phyloP scores from a whole-genome alignment of 1,284 basidiomycete species.

The Stygiomarasmius scandens region DNA sequence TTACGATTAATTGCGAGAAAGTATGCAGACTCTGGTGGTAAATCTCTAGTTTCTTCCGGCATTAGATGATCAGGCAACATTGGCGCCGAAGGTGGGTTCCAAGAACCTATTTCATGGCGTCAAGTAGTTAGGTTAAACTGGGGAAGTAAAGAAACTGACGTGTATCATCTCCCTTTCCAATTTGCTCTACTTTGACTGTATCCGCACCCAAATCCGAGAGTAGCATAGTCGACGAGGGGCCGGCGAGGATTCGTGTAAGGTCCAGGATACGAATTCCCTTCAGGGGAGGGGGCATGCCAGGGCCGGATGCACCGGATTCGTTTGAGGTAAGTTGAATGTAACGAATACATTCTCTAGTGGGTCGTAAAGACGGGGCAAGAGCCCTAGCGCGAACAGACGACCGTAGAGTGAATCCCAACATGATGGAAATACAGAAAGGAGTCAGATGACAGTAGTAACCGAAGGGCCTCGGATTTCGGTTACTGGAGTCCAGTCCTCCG shows the following conservation, averaged over 20 bases:
- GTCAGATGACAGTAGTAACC: background rate
- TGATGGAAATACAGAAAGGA: background rate
- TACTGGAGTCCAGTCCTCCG: background rate
- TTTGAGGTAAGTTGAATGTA: background rate
- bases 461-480: background rate
- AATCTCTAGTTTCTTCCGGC: conserved; percentile 52
- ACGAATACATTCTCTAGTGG: background rate
- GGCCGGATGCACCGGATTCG: background rate
- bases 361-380: background rate
- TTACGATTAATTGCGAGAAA: conserved; percentile 90
- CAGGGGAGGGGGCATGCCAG: conserved; percentile 76
- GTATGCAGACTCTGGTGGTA: conserved; percentile 92
- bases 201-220: conserved; percentile 88
- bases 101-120: conserved; percentile 58
- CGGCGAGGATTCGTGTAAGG: conserved; percentile 87
- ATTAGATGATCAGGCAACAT: conserved; percentile 48
- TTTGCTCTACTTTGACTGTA: conserved; percentile 89
- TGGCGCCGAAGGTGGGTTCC: conserved; percentile 80
- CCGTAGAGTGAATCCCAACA: background rate
- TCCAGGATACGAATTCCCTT: conserved; percentile 83
- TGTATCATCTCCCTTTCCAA: conserved; percentile 87
- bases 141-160: conserved; percentile 46
- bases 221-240: conserved; percentile 89
- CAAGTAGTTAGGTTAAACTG: conserved; percentile 14
- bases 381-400: background rate